Percentiles rank a stretch among this genome's conserved stretches.
Conservation (phyloP, 495 filamentous ascomycete species). For the Xylaria palmicola region DNA sequence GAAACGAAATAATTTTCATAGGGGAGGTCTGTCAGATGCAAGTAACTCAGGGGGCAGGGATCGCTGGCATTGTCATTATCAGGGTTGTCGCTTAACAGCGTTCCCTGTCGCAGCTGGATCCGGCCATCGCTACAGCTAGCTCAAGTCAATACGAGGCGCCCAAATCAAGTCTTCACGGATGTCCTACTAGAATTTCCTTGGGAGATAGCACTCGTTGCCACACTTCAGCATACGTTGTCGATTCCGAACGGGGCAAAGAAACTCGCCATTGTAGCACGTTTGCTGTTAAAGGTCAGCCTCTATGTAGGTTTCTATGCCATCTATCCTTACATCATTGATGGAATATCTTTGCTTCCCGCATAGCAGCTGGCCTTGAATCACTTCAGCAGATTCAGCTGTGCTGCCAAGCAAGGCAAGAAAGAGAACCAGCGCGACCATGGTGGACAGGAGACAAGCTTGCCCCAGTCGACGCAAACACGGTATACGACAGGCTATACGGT, state of each 20-base stretch:
- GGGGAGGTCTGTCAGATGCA: slow-evolving; percentile 41
- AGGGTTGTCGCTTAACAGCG: slow-evolving; percentile 1
- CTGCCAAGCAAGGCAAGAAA: slow-evolving; percentile 9
- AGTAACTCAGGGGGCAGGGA: slow-evolving; percentile 19
- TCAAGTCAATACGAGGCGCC: slow-evolving; percentile 9
- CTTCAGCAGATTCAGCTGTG: neutral
- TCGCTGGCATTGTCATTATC: neutral
- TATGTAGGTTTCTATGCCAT: neutral
- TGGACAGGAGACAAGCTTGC: neutral
- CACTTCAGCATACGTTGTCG: slow-evolving; percentile 38
- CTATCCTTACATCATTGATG: slow-evolving; percentile 31
- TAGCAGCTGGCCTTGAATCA: slow-evolving; percentile 20
- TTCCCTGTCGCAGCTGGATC: slow-evolving; percentile 19
- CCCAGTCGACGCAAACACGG: neutral
- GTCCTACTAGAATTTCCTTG: slow-evolving; percentile 8
- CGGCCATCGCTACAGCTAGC: slow-evolving; percentile 25
- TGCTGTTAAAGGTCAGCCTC: slow-evolving; percentile 26
- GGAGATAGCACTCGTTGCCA: slow-evolving; percentile 42
- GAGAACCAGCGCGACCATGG: neutral
- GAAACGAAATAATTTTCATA: slow-evolving; percentile 66
- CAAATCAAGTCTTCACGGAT: neutral
- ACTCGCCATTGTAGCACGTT: slow-evolving; percentile 42
- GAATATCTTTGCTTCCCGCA: slow-evolving; percentile 41
- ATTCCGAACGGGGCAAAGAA: slow-evolving; percentile 42
- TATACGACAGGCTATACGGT: neutral